Base-by-base conservation (phyloP, 495 filamentous ascomycete genomes). In the Xylaria flabelliformis region DNA sequence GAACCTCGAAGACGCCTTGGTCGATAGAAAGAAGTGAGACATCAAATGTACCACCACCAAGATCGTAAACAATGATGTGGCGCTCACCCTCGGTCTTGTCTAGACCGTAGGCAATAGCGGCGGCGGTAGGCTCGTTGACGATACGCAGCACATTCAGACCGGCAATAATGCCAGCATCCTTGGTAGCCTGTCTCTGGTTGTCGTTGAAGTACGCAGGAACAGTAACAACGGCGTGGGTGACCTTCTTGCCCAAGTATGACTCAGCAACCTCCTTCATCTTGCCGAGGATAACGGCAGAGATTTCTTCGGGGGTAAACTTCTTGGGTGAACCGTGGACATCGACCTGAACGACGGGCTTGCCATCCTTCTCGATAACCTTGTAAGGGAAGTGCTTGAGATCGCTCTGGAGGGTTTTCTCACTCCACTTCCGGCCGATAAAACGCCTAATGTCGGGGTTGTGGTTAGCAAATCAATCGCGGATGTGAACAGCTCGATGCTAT, bases 11-110 rank as follows among this genome's bases (percentile, higher is more conserved):
- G 76, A 97, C 94, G 82, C 97, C 97, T 78, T 95, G 86, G 78
- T 99, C 97, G 74, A 98, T 97, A 50, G 95, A 97, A 51, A 99
- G 89, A 75, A 99, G 93, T 66, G 95, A 98, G 63, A 99, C 96
- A 96, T 99, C 96, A 83, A 99, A 99, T 78, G 96, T 98, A 90
- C 96, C 96, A 91, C 96, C 96, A 91, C 96, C 96, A 75, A 99
- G 93, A 91, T 99, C 96, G 84, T 97, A 97, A 77, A 97, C 94
- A 77, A 97, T 94, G 80, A 97, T 94, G 86, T 96, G 93, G 80
- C 93, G 91, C 82, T 97, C 94, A 63, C 90, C 92, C 74, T 89
- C 90, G 59, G 88, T 90, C 89, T 95, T 94, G 83, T 97, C 93
- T 76, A 97, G 87, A 82, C 94, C 92, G 81, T 94, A 94, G 73